Conservation (phyloP, 2,329 filamentous ascomycete species). For the Aureobasidium sp. region DNA sequence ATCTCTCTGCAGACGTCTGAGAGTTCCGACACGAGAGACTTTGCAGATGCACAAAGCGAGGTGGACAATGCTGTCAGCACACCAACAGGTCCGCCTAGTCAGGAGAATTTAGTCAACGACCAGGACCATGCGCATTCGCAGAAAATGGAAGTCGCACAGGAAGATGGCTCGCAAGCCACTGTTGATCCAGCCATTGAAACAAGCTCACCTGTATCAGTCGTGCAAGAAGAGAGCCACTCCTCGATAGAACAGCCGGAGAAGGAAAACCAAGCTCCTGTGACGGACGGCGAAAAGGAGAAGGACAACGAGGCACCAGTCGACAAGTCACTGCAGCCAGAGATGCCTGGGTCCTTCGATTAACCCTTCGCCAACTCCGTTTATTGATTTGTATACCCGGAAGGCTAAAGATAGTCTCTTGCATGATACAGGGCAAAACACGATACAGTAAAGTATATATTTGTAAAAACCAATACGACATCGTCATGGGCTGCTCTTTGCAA, state of each 20-base stretch:
- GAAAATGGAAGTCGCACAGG: background rate
- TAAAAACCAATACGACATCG: background rate
- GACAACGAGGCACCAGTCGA: background rate
- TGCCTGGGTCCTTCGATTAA: constrained; percentile 8
- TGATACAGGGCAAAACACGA: background rate
- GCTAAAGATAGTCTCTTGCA: background rate
- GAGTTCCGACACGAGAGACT: constrained; percentile 5
- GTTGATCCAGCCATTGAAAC: background rate
- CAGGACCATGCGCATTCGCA: background rate
- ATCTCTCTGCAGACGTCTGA: background rate
- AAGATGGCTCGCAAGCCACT: background rate
- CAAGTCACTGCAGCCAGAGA: background rate
- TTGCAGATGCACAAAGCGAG: background rate
- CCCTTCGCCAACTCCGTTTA: background rate
- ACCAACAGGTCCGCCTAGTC: background rate
- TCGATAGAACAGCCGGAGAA: background rate
- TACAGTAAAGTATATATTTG: background rate
- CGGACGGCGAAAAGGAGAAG: background rate
- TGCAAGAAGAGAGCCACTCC: background rate
- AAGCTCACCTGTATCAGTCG: background rate
- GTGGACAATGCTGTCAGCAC: background rate
- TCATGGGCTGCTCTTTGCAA: background rate
- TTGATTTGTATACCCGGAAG: background rate
- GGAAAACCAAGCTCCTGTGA: background rate
- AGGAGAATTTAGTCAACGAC: background rate